Evolutionary conservation across 495 filamentous ascomycete genomes (phyloP).

Genomic region (Alectoria sarmentosa): DNA sequence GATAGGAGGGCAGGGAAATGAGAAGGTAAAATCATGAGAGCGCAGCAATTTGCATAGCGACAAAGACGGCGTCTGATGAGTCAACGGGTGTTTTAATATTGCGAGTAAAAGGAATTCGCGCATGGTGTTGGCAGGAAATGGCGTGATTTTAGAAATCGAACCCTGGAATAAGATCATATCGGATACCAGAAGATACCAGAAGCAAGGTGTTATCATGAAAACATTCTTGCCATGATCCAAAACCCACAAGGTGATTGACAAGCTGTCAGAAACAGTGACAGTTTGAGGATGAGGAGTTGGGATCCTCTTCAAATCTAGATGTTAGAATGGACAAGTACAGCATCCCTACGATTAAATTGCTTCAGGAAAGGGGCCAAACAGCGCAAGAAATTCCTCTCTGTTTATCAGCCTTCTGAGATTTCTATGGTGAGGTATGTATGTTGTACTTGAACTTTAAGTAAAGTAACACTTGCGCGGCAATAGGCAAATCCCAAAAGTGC

Average conservation of each 20-base stretch:
- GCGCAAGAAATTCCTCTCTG: not conserved
- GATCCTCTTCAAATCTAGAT: too few relatives aligned
- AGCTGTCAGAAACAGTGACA: not conserved
- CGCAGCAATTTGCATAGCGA: not conserved
- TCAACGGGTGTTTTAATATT: not conserved
- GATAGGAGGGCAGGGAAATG: conserved; percentile 14
- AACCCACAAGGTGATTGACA: not conserved
- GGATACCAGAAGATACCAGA: not conserved
- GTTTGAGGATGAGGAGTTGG: too few relatives aligned
- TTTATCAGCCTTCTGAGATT: too few relatives aligned
- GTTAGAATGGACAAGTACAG: not conserved
- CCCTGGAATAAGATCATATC: not conserved
- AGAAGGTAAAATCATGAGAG: not conserved
- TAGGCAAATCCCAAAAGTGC: not conserved
- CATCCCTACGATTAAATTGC: not conserved
- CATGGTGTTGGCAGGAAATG: not conserved
- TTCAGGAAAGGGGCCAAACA: not conserved
- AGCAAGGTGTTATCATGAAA: not conserved
- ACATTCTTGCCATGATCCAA: not conserved
- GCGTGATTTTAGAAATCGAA: not conserved
- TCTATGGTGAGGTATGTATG: too few relatives aligned
- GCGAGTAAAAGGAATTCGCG: not conserved
- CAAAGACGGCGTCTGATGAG: not conserved
- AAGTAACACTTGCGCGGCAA: too few relatives aligned
- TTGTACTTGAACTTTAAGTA: too few relatives aligned